These are phyloP conservation scores for Fusarium secorum DNA, from an alignment of 2,329 filamentous ascomycete species.

Conservation along the genomic window DNA sequence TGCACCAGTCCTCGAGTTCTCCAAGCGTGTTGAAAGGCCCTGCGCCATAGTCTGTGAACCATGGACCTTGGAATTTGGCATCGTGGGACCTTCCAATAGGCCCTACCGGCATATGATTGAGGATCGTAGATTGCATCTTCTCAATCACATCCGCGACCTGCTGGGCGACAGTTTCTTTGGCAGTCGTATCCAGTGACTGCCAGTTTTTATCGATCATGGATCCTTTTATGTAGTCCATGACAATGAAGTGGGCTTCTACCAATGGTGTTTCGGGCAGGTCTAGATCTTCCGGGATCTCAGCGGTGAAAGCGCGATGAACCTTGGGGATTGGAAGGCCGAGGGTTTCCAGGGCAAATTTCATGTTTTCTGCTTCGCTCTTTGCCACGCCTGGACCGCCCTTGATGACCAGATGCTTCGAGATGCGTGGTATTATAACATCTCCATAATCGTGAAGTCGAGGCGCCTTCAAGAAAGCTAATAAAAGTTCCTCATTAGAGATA, in stretches of 20 bases:
- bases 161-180: fast-evolving
- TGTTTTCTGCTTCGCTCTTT: not conserved
- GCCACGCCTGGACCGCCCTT: not conserved
- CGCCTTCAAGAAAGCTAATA: too few species aligned
- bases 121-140: fast-evolving
- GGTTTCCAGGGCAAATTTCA: fast-evolving
- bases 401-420: fast-evolving
- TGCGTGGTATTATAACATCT: fast-evolving
- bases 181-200: fast-evolving
- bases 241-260: not conserved
- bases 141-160: fast-evolving
- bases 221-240: not conserved
- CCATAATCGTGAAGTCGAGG: not conserved
- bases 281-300: not conserved
- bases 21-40: fast-evolving
- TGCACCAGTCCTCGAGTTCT: not conserved
- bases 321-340: not conserved
- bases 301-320: not conserved
- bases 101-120: fast-evolving
- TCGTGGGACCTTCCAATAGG: fast-evolving
- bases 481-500: fast-evolving
- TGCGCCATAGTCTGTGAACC: not conserved
- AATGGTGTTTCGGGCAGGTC: fast-evolving
- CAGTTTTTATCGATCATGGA: fast-evolving
- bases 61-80: fast-evolving